Evolutionary conservation across 2,329 filamentous ascomycete genomes (phyloP).

Genomic region (Ceratocystis harringtonii): DNA sequence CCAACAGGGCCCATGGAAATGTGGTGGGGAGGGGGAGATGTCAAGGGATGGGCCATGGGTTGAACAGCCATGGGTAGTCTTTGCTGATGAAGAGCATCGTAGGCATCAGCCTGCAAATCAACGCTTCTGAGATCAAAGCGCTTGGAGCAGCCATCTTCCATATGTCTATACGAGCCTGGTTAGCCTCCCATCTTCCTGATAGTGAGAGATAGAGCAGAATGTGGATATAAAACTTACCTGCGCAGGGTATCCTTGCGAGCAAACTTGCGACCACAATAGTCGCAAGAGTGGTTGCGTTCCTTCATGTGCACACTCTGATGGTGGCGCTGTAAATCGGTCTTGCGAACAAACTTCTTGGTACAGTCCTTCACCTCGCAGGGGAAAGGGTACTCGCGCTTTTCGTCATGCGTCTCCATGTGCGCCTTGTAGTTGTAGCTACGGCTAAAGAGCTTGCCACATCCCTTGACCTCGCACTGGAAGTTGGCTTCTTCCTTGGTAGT

Average conservation of each 20-base stretch:
- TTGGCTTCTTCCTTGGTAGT: slow-evolving; percentile 56
- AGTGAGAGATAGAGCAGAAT: no score
- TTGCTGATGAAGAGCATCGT: slow-evolving; percentile 19
- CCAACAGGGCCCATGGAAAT: slow-evolving; percentile 8
- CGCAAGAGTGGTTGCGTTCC: slow-evolving; percentile 53
- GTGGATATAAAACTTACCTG: slow-evolving; percentile 38
- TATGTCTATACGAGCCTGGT: slow-evolving; percentile 39
- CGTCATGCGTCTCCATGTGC: slow-evolving; percentile 72
- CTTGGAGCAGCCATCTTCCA: slow-evolving; percentile 61
- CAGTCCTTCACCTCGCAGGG: slow-evolving; percentile 51
- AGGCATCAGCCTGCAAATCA: slow-evolving; percentile 27
- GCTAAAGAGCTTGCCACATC: slow-evolving; percentile 67
- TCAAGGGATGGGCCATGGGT: slow-evolving; percentile 6
- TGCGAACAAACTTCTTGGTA: slow-evolving; percentile 62
- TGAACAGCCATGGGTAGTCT: slow-evolving; percentile 3
- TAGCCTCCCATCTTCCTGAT: background rate
- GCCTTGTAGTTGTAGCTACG: slow-evolving; percentile 76
- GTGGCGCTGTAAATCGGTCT: slow-evolving; percentile 57
- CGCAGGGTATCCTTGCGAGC: slow-evolving; percentile 69
- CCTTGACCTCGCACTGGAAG: slow-evolving; percentile 50
- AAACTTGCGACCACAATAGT: slow-evolving; percentile 56
- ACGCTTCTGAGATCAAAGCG: slow-evolving; percentile 44
- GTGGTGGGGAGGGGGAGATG: slow-evolving; percentile 4
- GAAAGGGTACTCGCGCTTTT: slow-evolving; percentile 55
- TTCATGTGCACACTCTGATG: slow-evolving; percentile 58